Evolutionary conservation across 495 filamentous ascomycete species (phyloP).

Genomic region (Xylaria castorea): DNA sequence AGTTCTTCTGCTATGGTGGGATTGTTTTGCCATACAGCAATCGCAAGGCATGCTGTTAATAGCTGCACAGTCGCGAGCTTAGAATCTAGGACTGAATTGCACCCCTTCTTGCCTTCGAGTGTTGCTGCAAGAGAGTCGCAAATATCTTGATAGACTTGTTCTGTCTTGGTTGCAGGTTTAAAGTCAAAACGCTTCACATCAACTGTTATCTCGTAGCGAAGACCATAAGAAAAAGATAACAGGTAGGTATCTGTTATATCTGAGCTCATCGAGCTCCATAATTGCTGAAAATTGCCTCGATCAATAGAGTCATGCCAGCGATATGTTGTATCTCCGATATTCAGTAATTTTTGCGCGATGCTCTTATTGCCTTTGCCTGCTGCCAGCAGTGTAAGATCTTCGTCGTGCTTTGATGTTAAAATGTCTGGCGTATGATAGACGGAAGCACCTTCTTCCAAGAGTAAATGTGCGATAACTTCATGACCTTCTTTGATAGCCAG

Average conservation of each 20-base stretch:
- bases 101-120: no score
- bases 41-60: background rate
- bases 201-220: background rate
- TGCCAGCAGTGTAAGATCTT: background rate
- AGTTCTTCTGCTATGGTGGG: background rate
- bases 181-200: background rate
- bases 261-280: background rate
- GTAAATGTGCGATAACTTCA: background rate
- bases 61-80: constrained; percentile 5
- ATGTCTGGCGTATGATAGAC: no score
- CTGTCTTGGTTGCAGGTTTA: background rate
- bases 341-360: background rate
- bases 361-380: background rate
- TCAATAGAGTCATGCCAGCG: no score
- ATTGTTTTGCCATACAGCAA: background rate
- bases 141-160: background rate
- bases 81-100: background rate
- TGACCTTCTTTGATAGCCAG: background rate
- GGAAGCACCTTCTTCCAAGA: background rate
- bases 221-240: background rate
- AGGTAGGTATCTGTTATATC: background rate
- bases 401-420: no score
- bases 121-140: background rate
- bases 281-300: no score
- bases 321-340: background rate